phyloP scores from a whole-genome alignment of 345 rosid species.

The Populus euphratica region DNA sequence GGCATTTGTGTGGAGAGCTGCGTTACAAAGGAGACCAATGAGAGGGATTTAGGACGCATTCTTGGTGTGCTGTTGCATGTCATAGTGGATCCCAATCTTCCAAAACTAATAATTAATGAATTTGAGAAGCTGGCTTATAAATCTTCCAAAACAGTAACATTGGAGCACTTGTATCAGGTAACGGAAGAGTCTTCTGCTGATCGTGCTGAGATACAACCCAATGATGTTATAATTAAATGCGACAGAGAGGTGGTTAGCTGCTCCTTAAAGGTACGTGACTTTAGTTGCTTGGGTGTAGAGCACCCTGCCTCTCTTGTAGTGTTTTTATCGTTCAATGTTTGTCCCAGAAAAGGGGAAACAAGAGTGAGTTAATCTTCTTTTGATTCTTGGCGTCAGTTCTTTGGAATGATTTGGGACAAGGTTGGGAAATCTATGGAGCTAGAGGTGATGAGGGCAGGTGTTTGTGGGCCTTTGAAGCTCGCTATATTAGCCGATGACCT shows the following conservation, averaged over 20 bases:
- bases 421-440: slow-evolving; percentile 2
- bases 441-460: neutral
- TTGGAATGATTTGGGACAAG: neutral
- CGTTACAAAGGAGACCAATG: too few species aligned
- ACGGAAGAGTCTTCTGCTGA: neutral
- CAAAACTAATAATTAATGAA: too few species aligned
- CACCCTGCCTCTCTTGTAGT: neutral
- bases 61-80: too few species aligned
- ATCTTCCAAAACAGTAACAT: too few species aligned
- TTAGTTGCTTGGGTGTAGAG: neutral
- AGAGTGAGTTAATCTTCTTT: neutral
- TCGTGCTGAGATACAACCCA: neutral
- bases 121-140: too few species aligned
- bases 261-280: neutral
- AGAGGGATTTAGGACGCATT: too few species aligned
- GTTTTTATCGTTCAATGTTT: neutral
- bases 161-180: neutral
- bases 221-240: slow-evolving; percentile 3
- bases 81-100: too few species aligned
- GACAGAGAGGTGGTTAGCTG: neutral
- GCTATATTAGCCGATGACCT: neutral
- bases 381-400: neutral
- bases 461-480: neutral
- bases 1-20: too few species aligned
- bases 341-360: neutral